Conservation (phyloP, 2,329 filamentous ascomycete species). For the Colletotrichum cordylinicola region DNA sequence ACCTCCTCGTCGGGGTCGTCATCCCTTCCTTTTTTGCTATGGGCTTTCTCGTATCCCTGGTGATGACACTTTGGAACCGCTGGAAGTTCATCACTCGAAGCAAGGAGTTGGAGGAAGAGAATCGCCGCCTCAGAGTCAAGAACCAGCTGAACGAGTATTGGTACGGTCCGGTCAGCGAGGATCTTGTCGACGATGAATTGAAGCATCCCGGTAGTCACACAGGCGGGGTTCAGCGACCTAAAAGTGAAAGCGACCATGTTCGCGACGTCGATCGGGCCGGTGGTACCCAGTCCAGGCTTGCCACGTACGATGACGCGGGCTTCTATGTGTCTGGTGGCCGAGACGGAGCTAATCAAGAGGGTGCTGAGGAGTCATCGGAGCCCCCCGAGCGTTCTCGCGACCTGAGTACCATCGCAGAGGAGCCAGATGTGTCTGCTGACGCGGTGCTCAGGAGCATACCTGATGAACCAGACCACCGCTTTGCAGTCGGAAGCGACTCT, state of each 20-base stretch:
- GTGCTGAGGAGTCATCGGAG: background rate
- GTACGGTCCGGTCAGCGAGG: background rate
- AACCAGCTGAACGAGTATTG: background rate
- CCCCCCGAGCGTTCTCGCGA: background rate
- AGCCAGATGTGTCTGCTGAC: background rate
- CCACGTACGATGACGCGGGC: background rate
- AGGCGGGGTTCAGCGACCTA: background rate
- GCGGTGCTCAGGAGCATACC: background rate
- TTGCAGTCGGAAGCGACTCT: background rate
- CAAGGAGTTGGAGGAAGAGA: background rate
- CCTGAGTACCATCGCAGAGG: background rate
- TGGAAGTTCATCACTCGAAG: background rate
- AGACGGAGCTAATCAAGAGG: background rate
- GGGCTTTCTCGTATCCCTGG: background rate
- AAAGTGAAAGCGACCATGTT: background rate
- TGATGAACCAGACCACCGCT: background rate
- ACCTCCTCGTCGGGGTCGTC: background rate
- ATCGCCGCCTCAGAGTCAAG: background rate
- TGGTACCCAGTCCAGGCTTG: background rate
- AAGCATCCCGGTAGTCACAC: background rate
- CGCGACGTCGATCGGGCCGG: background rate
- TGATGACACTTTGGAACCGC: background rate
- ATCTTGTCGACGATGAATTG: background rate
- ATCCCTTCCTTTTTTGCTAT: background rate
- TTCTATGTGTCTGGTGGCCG: background rate